Conservation (phyloP, 2,329 filamentous ascomycete species). For the Fusarium sp. region DNA sequence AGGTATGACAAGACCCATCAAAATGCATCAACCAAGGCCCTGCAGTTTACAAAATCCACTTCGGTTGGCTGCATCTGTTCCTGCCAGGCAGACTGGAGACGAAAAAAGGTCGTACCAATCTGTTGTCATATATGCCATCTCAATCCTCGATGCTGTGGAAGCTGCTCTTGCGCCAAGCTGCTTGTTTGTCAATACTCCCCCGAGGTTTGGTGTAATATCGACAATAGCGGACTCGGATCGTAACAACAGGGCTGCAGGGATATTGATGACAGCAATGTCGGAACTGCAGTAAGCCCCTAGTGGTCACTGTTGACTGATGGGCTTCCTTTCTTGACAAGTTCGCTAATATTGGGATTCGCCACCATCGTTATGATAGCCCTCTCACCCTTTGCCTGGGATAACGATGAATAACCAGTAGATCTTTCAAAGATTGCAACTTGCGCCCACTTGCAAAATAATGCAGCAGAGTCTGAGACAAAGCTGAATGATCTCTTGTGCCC, state of each 20-base stretch:
- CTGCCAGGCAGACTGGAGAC: constrained; percentile 9
- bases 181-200: neutral
- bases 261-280: constrained; percentile 26
- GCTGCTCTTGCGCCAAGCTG: neutral
- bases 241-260: constrained; percentile 4
- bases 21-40: constrained; percentile 18
- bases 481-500: neutral
- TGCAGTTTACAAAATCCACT: constrained; percentile 2
- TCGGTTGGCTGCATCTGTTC: constrained; percentile 20
- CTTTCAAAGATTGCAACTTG: constrained; percentile 17
- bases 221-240: neutral
- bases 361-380: constrained; percentile 31
- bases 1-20: constrained; percentile 29
- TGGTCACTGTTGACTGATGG: constrained; percentile 18
- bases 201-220: neutral
- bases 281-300: constrained; percentile 15
- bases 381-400: constrained; percentile 20
- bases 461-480: neutral
- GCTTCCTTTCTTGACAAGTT: constrained; percentile 22
- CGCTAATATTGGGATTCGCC: constrained; percentile 32
- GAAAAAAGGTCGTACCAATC: constrained; percentile 8
- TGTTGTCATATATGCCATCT: neutral
- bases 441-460: neutral
- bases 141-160: constrained; percentile 1
- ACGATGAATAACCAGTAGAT: constrained; percentile 3